Evolutionary conservation across 2,329 filamentous ascomycete genomes (phyloP).

Genomic region (Botrytis paeoniae): DNA sequence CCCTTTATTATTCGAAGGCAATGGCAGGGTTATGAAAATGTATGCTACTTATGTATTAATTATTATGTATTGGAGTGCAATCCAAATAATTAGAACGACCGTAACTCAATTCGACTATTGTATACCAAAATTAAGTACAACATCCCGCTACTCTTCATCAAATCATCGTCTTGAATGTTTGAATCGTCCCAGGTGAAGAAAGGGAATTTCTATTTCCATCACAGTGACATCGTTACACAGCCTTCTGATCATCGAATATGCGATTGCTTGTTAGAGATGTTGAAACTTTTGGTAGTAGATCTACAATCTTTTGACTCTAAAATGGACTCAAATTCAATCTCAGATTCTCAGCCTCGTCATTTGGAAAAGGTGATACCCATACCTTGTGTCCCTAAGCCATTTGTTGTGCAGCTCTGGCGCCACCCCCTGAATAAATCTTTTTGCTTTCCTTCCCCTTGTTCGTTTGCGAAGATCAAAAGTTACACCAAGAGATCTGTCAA

Average conservation of each 20-base stretch:
- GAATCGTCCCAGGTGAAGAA: not conserved
- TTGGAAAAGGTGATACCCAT: not conserved
- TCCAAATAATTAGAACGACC: not conserved
- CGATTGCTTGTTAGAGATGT: not conserved
- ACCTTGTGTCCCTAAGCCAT: not conserved
- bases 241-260: not conserved
- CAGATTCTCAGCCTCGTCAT: constrained; percentile 9
- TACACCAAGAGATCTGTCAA: not conserved
- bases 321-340: not conserved
- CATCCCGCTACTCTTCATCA: not conserved
- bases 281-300: not conserved
- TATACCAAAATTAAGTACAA: not conserved
- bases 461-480: not conserved
- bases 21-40: not conserved
- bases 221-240: not conserved
- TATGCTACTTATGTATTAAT: not conserved
- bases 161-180: not conserved
- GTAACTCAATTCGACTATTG: not conserved
- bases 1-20: not conserved
- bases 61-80: not conserved
- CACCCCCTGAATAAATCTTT: constrained; percentile 14
- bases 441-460: not conserved
- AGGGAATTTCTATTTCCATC: not conserved
- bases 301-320: not conserved
- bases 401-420: not conserved